Base-by-base conservation (phyloP, 176 grass and related monocot species). In the Cocos nucifera region DNA sequence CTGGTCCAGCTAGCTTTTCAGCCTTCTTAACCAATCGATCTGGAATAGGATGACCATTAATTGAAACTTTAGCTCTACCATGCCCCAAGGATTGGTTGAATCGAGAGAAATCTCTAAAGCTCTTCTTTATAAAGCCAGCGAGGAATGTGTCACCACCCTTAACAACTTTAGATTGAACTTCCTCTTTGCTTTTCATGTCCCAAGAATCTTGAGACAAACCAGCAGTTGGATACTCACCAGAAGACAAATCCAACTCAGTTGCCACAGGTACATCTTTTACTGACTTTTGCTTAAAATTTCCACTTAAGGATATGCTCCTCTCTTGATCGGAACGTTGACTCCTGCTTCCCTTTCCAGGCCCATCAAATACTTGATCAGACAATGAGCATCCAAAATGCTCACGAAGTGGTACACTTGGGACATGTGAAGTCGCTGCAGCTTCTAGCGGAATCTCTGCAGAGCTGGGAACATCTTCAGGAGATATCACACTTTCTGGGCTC, bases 11-110 rank as follows among this genome's bases (percentile, higher is more conserved):
- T 63, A 91, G 81, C 64, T 88, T 88, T 77, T 97, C 93, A 67
- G 93, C 93, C 73, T 87, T 86, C 67, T 82, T 91, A 76, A 97
- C 78, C 52, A 76, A 80, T 59, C 82, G 82, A 69, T 92, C 87
- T 51, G 84, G 87, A 80, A 97, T 92, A 63, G 81, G 84, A 58
- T 87, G 79, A 15, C 87, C 84, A 85, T 97, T 97, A 44, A 97
- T 75, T 59, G 70, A 97, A 80, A 97, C 84, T 55, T 84, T 85
- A 76, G 66, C 60, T 73, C 62, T 75, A 22, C 53, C 28, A 39
- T 35, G 77, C 24, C 79, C 81, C 66, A 79, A 57, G 22, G 84
- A 75, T 39, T 79, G 78, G 53, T 85, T 91, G 59, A 91, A 87
- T 58, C 81, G 81, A 69, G 80, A 69, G 58, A 81, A 80, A 66